phyloP scores from a whole-genome alignment of 495 filamentous ascomycete species.

The Daldinia loculata region DNA sequence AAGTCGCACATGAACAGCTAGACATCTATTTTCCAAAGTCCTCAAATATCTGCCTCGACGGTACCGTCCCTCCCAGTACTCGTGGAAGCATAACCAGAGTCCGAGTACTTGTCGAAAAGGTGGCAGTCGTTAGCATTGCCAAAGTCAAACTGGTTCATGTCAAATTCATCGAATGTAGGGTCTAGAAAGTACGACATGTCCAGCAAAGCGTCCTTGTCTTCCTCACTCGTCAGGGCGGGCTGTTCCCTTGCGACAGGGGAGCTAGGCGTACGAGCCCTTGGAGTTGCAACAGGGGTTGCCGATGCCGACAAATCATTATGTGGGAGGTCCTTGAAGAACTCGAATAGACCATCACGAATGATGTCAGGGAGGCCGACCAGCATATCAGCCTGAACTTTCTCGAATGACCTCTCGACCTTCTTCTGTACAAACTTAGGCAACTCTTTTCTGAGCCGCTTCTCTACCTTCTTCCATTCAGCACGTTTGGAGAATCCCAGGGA shows the following conservation, averaged over 20 bases:
- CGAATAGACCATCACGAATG: conserved; percentile 34
- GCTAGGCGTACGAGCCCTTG: conserved; percentile 39
- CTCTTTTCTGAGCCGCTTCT: conserved; percentile 41
- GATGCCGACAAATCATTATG: conserved; percentile 35
- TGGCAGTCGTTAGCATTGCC: conserved; percentile 15
- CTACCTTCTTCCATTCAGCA: conserved; percentile 38
- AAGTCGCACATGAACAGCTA: background rate
- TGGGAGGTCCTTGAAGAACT: conserved; percentile 39
- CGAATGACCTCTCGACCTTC: conserved; percentile 40
- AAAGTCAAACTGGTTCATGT: conserved; percentile 21
- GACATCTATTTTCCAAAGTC: background rate
- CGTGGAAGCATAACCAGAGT: conserved; percentile 43
- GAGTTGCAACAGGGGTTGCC: conserved; percentile 35
- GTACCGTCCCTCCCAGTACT: conserved; percentile 21
- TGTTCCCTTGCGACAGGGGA: conserved; percentile 20
- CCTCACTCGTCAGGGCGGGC: conserved; percentile 10
- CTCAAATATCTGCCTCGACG: conserved; percentile 15
- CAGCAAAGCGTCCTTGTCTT: conserved; percentile 10
- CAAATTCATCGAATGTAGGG: conserved; percentile 19
- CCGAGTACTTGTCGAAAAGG: conserved; percentile 30
- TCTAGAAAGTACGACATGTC: conserved; percentile 33
- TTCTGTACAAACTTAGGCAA: conserved; percentile 41
- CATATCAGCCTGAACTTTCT: conserved; percentile 38
- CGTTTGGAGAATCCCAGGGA: conserved; percentile 26
- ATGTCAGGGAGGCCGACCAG: conserved; percentile 38